Base-by-base conservation (phyloP, 2,329 filamentous ascomycete species). In the Botrytis tulipae region DNA sequence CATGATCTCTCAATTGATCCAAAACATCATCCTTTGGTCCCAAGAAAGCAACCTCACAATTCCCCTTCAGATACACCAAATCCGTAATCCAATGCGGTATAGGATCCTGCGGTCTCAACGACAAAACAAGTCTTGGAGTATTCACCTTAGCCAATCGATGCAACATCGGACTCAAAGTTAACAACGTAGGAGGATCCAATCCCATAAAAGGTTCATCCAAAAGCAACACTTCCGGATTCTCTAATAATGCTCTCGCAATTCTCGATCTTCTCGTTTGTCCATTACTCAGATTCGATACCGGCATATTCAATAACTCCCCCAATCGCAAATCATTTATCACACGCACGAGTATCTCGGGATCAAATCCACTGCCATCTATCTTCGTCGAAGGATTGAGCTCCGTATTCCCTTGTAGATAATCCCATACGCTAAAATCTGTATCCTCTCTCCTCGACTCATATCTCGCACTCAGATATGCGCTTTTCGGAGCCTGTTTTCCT, bases 171-270 rank as follows among this genome's bases (percentile, higher is more conserved):
- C 92, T 95, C 77, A 98, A 84, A 1, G 88, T 88, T 20, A 87
- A 86, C 20, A 93, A 88, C 0, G 94, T 97, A 9, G 91, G 91
- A 22, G 95, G 96, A 82, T 98, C 96, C 25, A 99, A 85, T 0
- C 96, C 95, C 93, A 98, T 97, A 80, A 98, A 98, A 1, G 96
- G 95, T 78, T 97, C 95, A 82, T 99, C 96, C 3, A 97, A 85
- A 70, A 98, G 85, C 75, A 99, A 81, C 18, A 97, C 87, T 82
- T 97, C 92, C 0, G 96, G 96, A 70, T 87, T 87, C 10, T 86
- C 90, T 74, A 98, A 85, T 69, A 99, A 83, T 0, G 95, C 94
- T 78, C 94, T 93, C 2, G 94, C 96, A 77, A 99, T 97, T 75
- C 93, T 89, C 12, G 95, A 93, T 72, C 96, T 86, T 76, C 95